Evolutionary conservation across 2,329 filamentous ascomycete genomes (phyloP).

Genomic region (Calonectria crousiana): DNA sequence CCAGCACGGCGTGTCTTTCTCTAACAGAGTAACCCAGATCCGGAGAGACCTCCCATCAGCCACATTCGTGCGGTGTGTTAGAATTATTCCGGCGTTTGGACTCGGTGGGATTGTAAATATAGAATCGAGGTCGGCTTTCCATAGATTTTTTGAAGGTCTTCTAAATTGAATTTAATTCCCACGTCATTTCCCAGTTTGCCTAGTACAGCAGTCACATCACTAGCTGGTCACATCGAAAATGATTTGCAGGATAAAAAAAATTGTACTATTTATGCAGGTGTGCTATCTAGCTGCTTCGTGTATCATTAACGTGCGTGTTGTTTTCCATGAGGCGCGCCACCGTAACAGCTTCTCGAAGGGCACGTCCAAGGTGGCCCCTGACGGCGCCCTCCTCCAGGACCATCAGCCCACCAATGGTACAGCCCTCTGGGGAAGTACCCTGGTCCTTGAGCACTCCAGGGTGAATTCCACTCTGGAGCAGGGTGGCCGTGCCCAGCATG

Average conservation of each 20-base stretch:
- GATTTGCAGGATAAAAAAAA: not conserved
- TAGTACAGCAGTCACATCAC: too few species aligned
- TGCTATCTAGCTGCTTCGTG: slow-evolving; percentile 27
- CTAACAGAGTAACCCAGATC: slow-evolving; percentile 37
- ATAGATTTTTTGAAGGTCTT: slow-evolving; percentile 17
- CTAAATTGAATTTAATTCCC: slow-evolving; percentile 4
- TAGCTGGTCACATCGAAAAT: not conserved
- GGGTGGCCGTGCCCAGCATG: slow-evolving; percentile 67
- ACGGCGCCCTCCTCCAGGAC: slow-evolving; percentile 70
- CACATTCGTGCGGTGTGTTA: slow-evolving; percentile 43
- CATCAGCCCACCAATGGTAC: slow-evolving; percentile 70
- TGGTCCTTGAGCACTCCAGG: slow-evolving; percentile 69
- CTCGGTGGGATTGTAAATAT: slow-evolving; percentile 46
- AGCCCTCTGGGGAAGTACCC: slow-evolving; percentile 70
- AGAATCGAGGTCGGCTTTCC: slow-evolving; percentile 35
- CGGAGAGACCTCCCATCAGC: slow-evolving; percentile 41
- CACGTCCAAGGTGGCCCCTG: slow-evolving; percentile 55
- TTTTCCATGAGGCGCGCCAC: slow-evolving; percentile 57
- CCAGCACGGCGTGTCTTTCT: slow-evolving; percentile 22
- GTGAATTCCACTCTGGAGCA: slow-evolving; percentile 65
- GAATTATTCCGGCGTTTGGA: slow-evolving; percentile 49
- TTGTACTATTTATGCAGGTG: not conserved
- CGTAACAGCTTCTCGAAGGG: slow-evolving; percentile 61
- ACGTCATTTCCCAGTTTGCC: not conserved
- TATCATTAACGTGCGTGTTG: slow-evolving; percentile 56